Conservation (phyloP, 768 basidiomycete genomes). For the Russula virescens region DNA sequence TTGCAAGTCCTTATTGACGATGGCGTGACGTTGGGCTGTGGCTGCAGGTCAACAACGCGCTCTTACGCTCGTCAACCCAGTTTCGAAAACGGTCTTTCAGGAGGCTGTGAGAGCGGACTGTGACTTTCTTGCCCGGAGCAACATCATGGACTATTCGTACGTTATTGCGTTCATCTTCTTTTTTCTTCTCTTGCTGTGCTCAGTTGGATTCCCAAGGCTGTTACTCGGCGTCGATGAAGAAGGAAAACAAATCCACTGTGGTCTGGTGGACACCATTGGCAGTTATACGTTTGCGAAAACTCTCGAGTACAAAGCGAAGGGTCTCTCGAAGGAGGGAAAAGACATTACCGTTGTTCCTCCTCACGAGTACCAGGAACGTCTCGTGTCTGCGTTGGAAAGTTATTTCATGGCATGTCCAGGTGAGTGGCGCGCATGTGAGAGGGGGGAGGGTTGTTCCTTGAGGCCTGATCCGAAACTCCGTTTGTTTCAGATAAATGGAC, state of each 20-base stretch:
- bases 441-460: neutral
- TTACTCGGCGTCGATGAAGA: slow-evolving; percentile 68
- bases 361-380: slow-evolving; percentile 71
- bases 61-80: slow-evolving; percentile 59
- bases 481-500: slow-evolving; percentile 36
- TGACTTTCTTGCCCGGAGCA: slow-evolving; percentile 66
- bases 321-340: slow-evolving; percentile 54
- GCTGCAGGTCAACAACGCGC: slow-evolving; percentile 55
- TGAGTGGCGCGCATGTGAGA: slow-evolving; percentile 29
- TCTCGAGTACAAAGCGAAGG: slow-evolving; percentile 80
- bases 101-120: slow-evolving; percentile 67
- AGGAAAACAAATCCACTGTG: slow-evolving; percentile 63
- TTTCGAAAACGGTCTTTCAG: slow-evolving; percentile 65
- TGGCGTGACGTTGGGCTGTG: neutral
- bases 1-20: neutral
- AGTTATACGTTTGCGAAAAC: slow-evolving; percentile 85
- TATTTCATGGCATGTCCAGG: slow-evolving; percentile 79
- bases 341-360: slow-evolving; percentile 80
- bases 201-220: slow-evolving; percentile 39
- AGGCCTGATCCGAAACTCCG: neutral
- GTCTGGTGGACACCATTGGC: slow-evolving; percentile 81
- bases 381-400: slow-evolving; percentile 61
- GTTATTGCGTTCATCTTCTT: slow-evolving; percentile 25
- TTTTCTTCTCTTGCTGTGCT: neutral
- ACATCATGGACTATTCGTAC: slow-evolving; percentile 86